A percentile compares a stretch with the other conserved stretches of the same genome.
phyloP scores from a whole-genome alignment of 2,329 filamentous ascomycete genomes.

The Monilinia polystroma region DNA sequence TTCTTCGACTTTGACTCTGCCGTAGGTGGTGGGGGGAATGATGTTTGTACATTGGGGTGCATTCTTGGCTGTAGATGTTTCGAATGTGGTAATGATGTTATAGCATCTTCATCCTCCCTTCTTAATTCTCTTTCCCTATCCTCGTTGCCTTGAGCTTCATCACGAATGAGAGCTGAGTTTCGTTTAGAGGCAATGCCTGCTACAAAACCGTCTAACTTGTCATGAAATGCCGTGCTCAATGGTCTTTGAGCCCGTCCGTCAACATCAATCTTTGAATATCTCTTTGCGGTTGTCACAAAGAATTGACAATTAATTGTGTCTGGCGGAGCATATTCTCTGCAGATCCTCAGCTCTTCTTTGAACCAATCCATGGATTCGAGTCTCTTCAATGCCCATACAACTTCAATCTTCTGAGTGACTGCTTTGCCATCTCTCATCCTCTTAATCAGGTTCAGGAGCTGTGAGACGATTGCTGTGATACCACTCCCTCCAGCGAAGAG shows the following conservation, averaged over 20 bases:
- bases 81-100: slow-evolving; percentile 74
- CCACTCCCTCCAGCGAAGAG: slow-evolving; percentile 92
- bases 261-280: slow-evolving; percentile 34
- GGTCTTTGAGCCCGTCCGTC: slow-evolving; percentile 56
- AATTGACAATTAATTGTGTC: slow-evolving; percentile 92
- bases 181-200: slow-evolving; percentile 84
- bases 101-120: slow-evolving; percentile 78
- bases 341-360: slow-evolving; percentile 89
- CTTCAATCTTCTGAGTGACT: slow-evolving; percentile 83
- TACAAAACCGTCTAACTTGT: slow-evolving; percentile 84
- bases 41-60: slow-evolving; percentile 35
- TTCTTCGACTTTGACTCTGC: slow-evolving; percentile 48
- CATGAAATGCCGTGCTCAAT: slow-evolving; percentile 74
- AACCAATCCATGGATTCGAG: slow-evolving; percentile 98
- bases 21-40: slow-evolving; percentile 38
- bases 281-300: slow-evolving; percentile 79
- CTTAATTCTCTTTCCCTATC: slow-evolving; percentile 79
- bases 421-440: slow-evolving; percentile 93
- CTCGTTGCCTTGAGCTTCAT: slow-evolving; percentile 75
- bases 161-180: slow-evolving; percentile 77
- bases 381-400: slow-evolving; percentile 91
- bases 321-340: slow-evolving; percentile 82
- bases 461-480: slow-evolving; percentile 89
- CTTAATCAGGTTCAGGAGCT: slow-evolving; percentile 91
- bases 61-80: slow-evolving; percentile 60